Base-by-base conservation (phyloP, 345 rosid genomes). In the Ailanthus altissimus region DNA sequence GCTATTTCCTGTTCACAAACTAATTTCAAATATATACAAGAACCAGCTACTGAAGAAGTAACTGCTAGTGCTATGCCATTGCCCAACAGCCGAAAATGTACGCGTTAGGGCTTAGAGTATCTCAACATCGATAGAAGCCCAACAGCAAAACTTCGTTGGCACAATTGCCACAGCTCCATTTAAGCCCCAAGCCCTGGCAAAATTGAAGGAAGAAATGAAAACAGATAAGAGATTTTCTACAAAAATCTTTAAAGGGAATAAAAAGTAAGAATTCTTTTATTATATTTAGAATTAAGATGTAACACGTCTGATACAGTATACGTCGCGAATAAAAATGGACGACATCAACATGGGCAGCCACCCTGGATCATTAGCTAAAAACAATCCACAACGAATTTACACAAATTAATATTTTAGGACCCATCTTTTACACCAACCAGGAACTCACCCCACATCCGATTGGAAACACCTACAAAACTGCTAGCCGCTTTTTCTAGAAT, bases 401-500 rank as follows among this genome's bases (percentile, higher is more conserved):
- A 49, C 47, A 62, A 32, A 63, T 49, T 36, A 63, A 74, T 47
- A 26, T 20, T 32, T 49, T 36, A 32, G 38, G 43, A 75, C 36
- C 60, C 26, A 69, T 45, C 56, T 72, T 2, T 57, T 79, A 84
- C 85, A 83, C 18, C 74, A 77, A 9, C 67, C 78, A 68, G 62
- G 16, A 79, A 36, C 49, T 38, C 54, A 21, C 64, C 36, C 36
- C 38, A 2, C 8, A 58, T 43, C 40, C 59, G 59, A 56, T 60
- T 18, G 61, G 46, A 77, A 77, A 18, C 79, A 77, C 80, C 75
- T 54, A 67, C 87, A 86, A 84, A 83, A 81, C 75, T 83, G 77
- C 47, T 8, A n/a, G 84, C 86, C 79, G 80, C 88, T 87, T 82
- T 84, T 76, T 84, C n/a, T 72, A 56, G 25, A 20, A 67, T 73